phyloP scores from a whole-genome alignment of 1,139 yeast genomes.

The Saccharomyces hybrid region DNA sequence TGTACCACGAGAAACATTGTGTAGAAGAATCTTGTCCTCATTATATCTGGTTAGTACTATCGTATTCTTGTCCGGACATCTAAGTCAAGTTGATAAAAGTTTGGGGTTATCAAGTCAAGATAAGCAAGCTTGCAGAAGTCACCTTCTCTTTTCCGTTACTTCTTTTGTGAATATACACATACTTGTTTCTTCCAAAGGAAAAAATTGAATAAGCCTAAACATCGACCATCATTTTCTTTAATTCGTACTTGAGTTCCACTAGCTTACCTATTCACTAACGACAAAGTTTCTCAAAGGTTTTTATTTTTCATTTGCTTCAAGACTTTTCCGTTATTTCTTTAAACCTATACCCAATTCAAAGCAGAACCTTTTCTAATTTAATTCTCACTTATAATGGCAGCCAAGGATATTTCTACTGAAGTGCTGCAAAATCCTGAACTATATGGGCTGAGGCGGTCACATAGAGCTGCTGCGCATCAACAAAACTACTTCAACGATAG shows the following conservation, averaged over 20 bases:
- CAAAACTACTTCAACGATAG: slow-evolving; percentile 34
- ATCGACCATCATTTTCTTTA: not conserved
- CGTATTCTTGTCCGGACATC: not conserved
- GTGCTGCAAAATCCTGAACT: slow-evolving; percentile 66
- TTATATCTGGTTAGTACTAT: not conserved
- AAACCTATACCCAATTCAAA: not conserved
- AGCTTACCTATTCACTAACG: not conserved
- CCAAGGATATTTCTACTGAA: slow-evolving; percentile 32
- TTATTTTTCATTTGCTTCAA: not conserved
- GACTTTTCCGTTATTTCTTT: not conserved
- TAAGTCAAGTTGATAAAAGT: not conserved
- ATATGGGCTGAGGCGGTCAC: slow-evolving; percentile 85
- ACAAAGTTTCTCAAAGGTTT: not conserved
- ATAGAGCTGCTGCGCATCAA: slow-evolving; percentile 51
- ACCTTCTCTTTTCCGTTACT: not conserved
- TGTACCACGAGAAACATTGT: not conserved
- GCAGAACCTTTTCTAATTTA: slow-evolving; percentile 5
- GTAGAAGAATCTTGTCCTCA: not conserved
- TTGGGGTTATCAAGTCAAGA: not conserved
- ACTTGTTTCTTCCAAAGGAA: not conserved
- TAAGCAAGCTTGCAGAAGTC: not conserved
- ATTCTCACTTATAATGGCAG: slow-evolving; percentile 4
- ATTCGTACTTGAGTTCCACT: not conserved
- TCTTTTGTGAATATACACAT: not conserved
- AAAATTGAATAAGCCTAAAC: not conserved